A percentile compares a stretch with the other conserved stretches of the same genome.
Conservation (phyloP, 768 basidiomycete species). For the Pleurotus cornucopiae region DNA sequence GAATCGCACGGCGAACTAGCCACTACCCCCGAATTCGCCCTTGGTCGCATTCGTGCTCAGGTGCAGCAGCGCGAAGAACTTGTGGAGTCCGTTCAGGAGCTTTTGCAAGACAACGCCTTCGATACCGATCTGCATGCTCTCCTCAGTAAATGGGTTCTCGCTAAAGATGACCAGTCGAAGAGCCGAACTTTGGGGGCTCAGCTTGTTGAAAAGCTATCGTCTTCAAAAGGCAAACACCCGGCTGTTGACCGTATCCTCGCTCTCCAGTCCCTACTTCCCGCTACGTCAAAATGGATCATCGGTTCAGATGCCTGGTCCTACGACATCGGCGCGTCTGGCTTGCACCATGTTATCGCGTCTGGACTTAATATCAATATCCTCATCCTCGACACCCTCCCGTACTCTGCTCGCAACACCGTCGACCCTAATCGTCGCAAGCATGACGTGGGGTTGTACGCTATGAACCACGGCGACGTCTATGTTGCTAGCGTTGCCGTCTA, state of each 20-base stretch:
- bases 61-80: conserved; percentile 73
- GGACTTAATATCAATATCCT: conserved; percentile 92
- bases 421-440: conserved; percentile 84
- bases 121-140: conserved; percentile 60
- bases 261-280: conserved; percentile 57
- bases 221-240: conserved; percentile 30
- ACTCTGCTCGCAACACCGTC: conserved; percentile 66
- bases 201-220: conserved; percentile 48
- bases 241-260: conserved; percentile 54
- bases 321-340: conserved; percentile 91
- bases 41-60: conserved; percentile 86
- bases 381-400: conserved; percentile 89
- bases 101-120: conserved; percentile 46
- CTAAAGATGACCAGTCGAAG: conserved; percentile 65
- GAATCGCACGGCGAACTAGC: conserved; percentile 66
- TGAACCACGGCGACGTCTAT: conserved; percentile 97
- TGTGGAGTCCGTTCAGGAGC: conserved; percentile 54
- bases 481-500: conserved; percentile 95
- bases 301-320: conserved; percentile 98
- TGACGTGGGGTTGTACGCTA: conserved; percentile 95
- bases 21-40: conserved; percentile 91
- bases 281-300: conserved; percentile 90
- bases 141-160: conserved; percentile 76
- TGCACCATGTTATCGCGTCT: conserved; percentile 93
- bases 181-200: conserved; percentile 56